phyloP scores from a whole-genome alignment of 2,329 filamentous ascomycete genomes.

The Stachybotrys elegans region DNA sequence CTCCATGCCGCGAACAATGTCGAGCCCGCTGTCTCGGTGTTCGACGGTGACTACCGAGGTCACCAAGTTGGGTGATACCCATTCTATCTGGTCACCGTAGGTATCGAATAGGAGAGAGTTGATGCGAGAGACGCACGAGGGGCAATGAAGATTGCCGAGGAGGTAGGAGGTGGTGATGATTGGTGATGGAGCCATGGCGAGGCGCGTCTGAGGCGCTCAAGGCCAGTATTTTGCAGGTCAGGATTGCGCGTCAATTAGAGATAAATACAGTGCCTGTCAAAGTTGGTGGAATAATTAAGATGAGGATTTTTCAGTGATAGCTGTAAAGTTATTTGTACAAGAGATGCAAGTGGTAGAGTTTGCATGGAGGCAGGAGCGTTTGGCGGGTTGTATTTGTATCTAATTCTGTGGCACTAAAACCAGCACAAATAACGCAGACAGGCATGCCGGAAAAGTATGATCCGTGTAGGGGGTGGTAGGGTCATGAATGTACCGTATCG shows the following conservation, averaged over 20 bases:
- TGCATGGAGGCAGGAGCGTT: no score
- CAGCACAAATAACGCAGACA: slow-evolving; percentile 30
- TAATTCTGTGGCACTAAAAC: no score
- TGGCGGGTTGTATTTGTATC: no score
- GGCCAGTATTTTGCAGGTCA: no score
- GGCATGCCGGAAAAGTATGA: no score
- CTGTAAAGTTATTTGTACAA: no score
- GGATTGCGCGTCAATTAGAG: slow-evolving; percentile 4
- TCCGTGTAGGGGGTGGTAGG: neutral
- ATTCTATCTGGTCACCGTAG: slow-evolving; percentile 41
- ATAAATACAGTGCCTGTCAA: no score
- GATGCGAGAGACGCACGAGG: slow-evolving; percentile 66
- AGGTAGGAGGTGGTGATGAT: slow-evolving; percentile 56
- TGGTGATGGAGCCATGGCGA: slow-evolving; percentile 21
- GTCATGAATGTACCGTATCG: no score
- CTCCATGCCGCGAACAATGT: slow-evolving; percentile 37
- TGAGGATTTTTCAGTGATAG: no score
- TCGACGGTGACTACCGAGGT: slow-evolving; percentile 63
- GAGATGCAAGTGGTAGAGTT: no score
- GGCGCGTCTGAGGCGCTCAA: slow-evolving; percentile 3
- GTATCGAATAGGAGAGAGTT: slow-evolving; percentile 48
- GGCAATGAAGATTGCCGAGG: slow-evolving; percentile 72
- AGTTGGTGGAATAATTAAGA: no score
- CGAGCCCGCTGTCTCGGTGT: slow-evolving; percentile 39
- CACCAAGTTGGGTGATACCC: slow-evolving; percentile 66